Percentiles rank a stretch among this genome's conserved stretches.
phyloP scores from a whole-genome alignment of 352 stramenopile genomes.

The Pythium pyrilobum region DNA sequence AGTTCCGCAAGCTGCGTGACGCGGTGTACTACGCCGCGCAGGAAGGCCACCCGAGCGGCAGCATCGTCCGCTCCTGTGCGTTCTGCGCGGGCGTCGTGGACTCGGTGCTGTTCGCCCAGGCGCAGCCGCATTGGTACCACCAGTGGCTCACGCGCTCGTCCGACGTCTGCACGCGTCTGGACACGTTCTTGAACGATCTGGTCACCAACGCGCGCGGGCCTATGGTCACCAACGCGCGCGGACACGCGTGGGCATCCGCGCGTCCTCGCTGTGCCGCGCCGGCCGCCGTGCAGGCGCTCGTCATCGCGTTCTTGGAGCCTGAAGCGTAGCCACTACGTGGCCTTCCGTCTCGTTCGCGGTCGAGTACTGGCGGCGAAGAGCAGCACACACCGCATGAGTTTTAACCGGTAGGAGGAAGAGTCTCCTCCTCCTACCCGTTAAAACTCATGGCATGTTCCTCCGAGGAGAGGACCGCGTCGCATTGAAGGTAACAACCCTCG shows the following conservation, averaged over 20 bases:
- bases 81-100: conserved; percentile 12
- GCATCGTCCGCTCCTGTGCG: background rate
- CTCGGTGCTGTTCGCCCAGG: conserved; percentile 1
- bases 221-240: too few species aligned
- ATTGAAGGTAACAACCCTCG: too few species aligned
- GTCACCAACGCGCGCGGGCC: background rate
- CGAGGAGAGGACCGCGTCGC: too few species aligned
- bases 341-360: too few species aligned
- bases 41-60: background rate
- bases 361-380: too few species aligned
- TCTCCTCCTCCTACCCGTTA: too few species aligned
- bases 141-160: background rate
- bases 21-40: conserved; percentile 4
- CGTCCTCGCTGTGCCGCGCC: conserved; percentile 4
- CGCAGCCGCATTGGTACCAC: conserved; percentile 12
- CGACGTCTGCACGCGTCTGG: background rate
- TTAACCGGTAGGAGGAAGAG: too few species aligned
- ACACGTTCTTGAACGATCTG: conserved; percentile 1
- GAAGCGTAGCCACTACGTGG: too few species aligned
- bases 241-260: background rate
- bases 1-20: conserved; percentile 9
- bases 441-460: too few species aligned
- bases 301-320: conserved; percentile 2
- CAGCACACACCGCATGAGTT: too few species aligned
- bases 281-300: background rate